Evolutionary conservation across 345 rosid species (phyloP), one percentile per base, ranked within the genome.

Genomic region (Rhodamnia rubescens): DNA sequence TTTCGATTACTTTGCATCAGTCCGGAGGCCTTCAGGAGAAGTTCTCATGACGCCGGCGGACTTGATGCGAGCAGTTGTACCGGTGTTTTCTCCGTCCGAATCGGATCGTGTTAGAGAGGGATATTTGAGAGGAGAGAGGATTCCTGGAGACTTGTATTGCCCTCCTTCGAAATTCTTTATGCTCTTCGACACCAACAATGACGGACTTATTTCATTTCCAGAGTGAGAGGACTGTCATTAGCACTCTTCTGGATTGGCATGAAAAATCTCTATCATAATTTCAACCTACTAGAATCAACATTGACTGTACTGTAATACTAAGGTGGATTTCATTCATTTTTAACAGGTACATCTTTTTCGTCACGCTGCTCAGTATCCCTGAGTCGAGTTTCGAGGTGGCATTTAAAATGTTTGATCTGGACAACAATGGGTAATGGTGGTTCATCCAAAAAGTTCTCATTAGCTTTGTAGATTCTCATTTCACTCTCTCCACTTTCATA

Each of bases 61-160:
- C 88, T 86, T 94, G 88, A 94, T 93, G 96, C 87, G 95, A 42
- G 97, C 97, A 47, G 85, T 92, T n/a, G 93, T 94, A 36, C 98
- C 93, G 11, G 98, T 94, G 10, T 94, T 94, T 89, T 94, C 96
- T 87, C 96, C 98, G 1, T 90, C 94, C 0, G 93, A 92, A 86
- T 94, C 96, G 5, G 81, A 87, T 83, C 86, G 89, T 21, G 90
- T 93, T 44, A 88, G 97, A 57, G 95, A 91, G 61, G 96, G 95
- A 50, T 91, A 82, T 80, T 89, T 92, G 86, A 87, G 84, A 86
- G 93, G 94, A 50, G 94, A 92, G 82, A 83, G 88, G 78, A 85
- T 58, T 11, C 93, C 93, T 36, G 92, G 95, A 11, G 90, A 92
- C 64, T 86, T 93, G 59, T 91, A 84, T 20, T 94, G 96, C 57